A percentile compares a stretch with the other conserved stretches of the same genome.
Conservation (phyloP, 2,329 filamentous ascomycete species). For the Aspergillus latus region DNA sequence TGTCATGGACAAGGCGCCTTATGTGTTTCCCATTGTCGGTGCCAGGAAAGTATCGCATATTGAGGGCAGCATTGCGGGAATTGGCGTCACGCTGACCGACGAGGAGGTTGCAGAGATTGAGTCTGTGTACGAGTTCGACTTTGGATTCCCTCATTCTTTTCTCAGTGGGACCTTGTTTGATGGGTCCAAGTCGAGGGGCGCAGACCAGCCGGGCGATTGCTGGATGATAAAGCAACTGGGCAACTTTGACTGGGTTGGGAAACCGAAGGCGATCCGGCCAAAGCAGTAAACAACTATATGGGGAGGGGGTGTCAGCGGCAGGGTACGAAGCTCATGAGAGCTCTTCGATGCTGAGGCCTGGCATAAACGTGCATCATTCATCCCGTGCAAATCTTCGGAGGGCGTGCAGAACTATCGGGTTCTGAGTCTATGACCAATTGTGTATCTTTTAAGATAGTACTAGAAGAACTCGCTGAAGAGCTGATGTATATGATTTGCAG, state of each 20-base stretch:
- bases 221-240: neutral
- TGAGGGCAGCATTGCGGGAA: constrained; percentile 56
- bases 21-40: constrained; percentile 57
- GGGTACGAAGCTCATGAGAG: no score
- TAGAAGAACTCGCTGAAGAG: no score
- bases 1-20: constrained; percentile 51
- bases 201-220: neutral
- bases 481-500: no score
- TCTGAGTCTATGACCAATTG: no score
- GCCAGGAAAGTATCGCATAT: constrained; percentile 55
- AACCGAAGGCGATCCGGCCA: neutral
- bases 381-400: no score
- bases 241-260: neutral
- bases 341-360: no score
- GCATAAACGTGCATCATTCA: no score
- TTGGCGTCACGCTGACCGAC: constrained; percentile 41
- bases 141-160: constrained; percentile 1
- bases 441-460: no score
- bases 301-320: no score
- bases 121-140: neutral
- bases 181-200: neutral
- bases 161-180: neutral
- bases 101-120: constrained; percentile 7
- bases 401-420: no score
- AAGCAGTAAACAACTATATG: neutral